Conservation (phyloP, 2,329 filamentous ascomycete species). For the Rhynchosporium graminicola region DNA sequence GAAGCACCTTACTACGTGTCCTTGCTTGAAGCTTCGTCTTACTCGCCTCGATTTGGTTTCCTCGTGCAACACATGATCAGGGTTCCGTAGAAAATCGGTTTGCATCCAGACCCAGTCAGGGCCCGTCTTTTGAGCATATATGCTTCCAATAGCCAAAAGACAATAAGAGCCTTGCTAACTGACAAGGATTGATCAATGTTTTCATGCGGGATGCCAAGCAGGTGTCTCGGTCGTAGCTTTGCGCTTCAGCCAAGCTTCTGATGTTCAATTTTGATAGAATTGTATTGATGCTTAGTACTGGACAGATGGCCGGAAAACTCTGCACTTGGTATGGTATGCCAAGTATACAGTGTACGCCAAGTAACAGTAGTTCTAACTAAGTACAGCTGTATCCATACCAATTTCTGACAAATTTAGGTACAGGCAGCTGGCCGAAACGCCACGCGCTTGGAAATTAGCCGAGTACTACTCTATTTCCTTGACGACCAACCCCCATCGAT, state of each 20-base stretch:
- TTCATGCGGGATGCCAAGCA: neutral
- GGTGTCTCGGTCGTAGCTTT: neutral
- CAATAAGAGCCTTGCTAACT: neutral
- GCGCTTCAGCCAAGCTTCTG: constrained; percentile 1
- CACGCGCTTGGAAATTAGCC: constrained; percentile 1
- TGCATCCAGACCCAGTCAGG: neutral
- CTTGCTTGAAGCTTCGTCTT: no score
- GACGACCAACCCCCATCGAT: constrained; percentile 3
- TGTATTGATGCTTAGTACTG: no score
- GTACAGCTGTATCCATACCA: no score
- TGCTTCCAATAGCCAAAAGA: neutral
- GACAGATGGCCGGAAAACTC: no score
- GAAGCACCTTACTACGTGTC: no score
- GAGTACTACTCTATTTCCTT: neutral
- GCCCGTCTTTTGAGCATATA: constrained; percentile 6
- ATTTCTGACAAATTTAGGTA: neutral
- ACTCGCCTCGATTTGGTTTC: no score
- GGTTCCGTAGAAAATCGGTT: neutral
- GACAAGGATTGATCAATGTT: neutral
- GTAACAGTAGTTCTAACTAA: no score
- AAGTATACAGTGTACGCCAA: no score
- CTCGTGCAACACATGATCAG: neutral
- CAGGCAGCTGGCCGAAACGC: constrained; percentile 3
- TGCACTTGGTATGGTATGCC: no score
- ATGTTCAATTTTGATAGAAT: neutral